A percentile compares a stretch with the other conserved stretches of the same genome.
Evolutionary conservation across 345 rosid species (phyloP).

Genomic region (Psidium guajava): DNA sequence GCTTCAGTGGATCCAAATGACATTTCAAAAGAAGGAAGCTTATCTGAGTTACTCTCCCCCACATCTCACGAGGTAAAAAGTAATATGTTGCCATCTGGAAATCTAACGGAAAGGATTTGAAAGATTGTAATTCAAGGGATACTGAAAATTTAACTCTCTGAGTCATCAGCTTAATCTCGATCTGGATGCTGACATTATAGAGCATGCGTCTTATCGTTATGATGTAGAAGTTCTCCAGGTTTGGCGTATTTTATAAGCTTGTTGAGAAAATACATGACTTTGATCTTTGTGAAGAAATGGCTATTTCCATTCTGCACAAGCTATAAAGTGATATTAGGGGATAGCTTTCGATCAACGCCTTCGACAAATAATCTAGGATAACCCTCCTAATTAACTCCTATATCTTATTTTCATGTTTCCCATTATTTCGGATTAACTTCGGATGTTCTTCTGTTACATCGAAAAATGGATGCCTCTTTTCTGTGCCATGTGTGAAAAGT

Average conservation of each 20-base stretch:
- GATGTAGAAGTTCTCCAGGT: neutral
- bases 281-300: neutral
- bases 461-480: neutral
- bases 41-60: slow-evolving; percentile 18
- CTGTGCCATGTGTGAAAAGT: neutral
- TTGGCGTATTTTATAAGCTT: neutral
- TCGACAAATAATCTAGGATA: neutral
- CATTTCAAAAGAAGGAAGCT: slow-evolving; percentile 25
- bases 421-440: neutral
- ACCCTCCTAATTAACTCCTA: neutral
- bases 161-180: neutral
- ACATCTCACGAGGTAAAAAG: slow-evolving; percentile 48
- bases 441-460: neutral
- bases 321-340: neutral
- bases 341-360: neutral
- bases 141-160: neutral
- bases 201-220: neutral
- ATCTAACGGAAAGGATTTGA: neutral
- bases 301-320: neutral
- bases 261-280: neutral
- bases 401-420: neutral
- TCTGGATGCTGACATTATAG: neutral
- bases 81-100: slow-evolving; percentile 1
- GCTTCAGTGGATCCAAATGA: slow-evolving; percentile 24
- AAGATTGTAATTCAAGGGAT: neutral